phyloP scores from a whole-genome alignment of 2,329 filamentous ascomycete species.

The Sclerotiophoma versabilis region DNA sequence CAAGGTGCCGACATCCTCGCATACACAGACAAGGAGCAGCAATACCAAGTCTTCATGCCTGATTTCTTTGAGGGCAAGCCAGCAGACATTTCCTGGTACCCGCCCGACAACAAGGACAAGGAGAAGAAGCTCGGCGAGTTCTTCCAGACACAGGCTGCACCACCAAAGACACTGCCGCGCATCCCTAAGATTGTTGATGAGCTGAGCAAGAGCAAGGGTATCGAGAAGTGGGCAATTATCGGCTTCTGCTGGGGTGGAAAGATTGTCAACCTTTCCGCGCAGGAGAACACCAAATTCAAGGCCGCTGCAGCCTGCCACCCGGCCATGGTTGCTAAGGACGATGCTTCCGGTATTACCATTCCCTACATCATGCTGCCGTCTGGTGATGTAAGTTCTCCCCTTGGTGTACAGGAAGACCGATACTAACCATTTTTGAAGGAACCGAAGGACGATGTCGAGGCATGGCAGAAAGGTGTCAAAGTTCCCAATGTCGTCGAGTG shows the following conservation, averaged over 20 bases:
- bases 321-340: conserved; percentile 66
- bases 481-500: conserved; percentile 56
- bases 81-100: conserved; percentile 67
- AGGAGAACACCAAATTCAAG: conserved; percentile 62
- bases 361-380: conserved; percentile 65
- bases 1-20: conserved; percentile 71
- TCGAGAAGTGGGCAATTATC: conserved; percentile 65
- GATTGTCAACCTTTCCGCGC: conserved; percentile 63
- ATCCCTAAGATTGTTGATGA: conserved; percentile 64
- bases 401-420: neutral
- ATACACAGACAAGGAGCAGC: conserved; percentile 67
- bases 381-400: conserved; percentile 50
- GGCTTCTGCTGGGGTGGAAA: conserved; percentile 68
- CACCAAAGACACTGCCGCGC: conserved; percentile 63
- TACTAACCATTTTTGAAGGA: conserved; percentile 45
- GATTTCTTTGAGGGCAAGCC: conserved; percentile 87
- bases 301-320: conserved; percentile 64
- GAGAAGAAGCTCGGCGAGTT: conserved; percentile 66
- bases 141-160: conserved; percentile 64
- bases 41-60: conserved; percentile 88
- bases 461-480: conserved; percentile 59
- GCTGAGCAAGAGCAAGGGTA: conserved; percentile 57
- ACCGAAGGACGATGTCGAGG: conserved; percentile 58
- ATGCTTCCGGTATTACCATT: conserved; percentile 63
- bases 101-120: conserved; percentile 66